Conservation (phyloP, 2,329 filamentous ascomycete genomes). For the Alternaria metachromatica region DNA sequence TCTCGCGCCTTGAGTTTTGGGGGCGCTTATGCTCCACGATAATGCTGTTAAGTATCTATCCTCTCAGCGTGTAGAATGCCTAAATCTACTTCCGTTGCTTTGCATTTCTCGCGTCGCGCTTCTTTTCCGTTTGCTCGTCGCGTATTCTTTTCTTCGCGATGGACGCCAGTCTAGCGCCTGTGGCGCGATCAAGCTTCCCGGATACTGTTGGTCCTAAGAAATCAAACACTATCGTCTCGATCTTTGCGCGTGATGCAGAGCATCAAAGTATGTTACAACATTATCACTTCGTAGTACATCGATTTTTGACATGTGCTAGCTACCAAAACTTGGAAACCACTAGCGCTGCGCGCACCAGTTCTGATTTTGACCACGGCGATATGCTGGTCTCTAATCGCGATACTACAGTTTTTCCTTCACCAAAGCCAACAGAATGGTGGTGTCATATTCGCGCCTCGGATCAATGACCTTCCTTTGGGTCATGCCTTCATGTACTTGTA, state of each 20-base stretch:
- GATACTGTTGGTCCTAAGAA: not conserved
- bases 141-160: not conserved
- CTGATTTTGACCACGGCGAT: constrained; percentile 19
- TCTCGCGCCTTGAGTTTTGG: constrained; percentile 10
- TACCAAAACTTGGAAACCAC: no score
- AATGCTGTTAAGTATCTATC: constrained; percentile 10
- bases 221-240: not conserved
- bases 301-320: no score
- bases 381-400: constrained; percentile 47
- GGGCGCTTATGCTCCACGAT: constrained; percentile 8
- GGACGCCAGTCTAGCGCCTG: not conserved
- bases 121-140: not conserved
- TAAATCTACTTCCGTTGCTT: not conserved
- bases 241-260: not conserved
- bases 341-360: constrained; percentile 20
- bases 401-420: no score
- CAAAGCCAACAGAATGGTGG: no score
- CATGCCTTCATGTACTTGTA: no score
- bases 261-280: not conserved
- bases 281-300: no score
- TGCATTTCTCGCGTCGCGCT: not conserved
- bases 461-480: no score
- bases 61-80: constrained; percentile 2
- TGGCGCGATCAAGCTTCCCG: not conserved
- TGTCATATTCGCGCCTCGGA: no score